Evolutionary conservation across 352 stramenopile genomes (phyloP), one percentile per base, ranked within the genome.

Genomic region (Pythium insidiosum): DNA sequence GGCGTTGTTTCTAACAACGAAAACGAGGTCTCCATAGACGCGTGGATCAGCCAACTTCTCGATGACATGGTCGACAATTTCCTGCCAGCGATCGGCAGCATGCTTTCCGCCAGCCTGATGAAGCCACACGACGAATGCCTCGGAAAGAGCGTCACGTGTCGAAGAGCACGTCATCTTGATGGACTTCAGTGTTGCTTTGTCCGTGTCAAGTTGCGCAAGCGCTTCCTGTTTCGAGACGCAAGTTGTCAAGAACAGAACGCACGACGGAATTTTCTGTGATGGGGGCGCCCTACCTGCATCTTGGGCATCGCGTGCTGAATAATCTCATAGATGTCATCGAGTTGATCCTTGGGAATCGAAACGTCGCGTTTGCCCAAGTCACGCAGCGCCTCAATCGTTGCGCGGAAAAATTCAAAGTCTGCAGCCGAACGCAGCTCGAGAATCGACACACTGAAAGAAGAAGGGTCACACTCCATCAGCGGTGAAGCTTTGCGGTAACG

Each of bases 1-100:
- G 10, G 78, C 53, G 3, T 61, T 61, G 2, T 58, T 37, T 0
- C 40, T 38, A 7, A 58, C 37, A 33, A 75, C 50, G 28, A 61
- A 71, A 5, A 90, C 41, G 22, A 74, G 58, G 41, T 90, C 77
- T 12, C 73, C 77, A 46, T 80, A 84, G 23, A 88, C 50, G 10
- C 77, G 72, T 13, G 77, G 77, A 39, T 90, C 77, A 2, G 77
- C 74, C 9, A 89, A 68, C 35, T 71, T 84, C 1, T 64, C 71
- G n/a, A 76, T 61, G 15, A 82, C 64, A 36, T 71, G 58, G n/a
- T 59, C 50, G 15, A 85, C 40, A 21, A 86, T 86, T 9, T 84
- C 66, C 43, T 33, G 68, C 47, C 9, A 51, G 40, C 10, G 29
- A 25, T 25, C n/a, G 30, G 62, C 43, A 43, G 84, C 58, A 21